A percentile compares a stretch with the other conserved stretches of the same genome.
Conservation (phyloP, 352 stramenopile genomes). For the Globisporangium parvum region DNA sequence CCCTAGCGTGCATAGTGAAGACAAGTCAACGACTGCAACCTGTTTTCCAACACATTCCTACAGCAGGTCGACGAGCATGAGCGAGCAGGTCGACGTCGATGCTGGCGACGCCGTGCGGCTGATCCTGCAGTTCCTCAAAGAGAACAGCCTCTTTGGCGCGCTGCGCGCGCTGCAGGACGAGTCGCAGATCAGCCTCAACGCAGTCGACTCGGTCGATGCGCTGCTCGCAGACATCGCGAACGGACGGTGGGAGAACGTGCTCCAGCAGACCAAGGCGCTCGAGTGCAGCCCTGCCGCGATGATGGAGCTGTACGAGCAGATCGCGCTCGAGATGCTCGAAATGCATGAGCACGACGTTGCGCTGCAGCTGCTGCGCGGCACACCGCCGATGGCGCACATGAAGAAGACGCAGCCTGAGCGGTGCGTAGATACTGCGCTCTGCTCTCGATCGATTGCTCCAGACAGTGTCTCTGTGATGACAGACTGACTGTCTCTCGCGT, state of each 20-base stretch:
- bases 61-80: slow-evolving; percentile 7
- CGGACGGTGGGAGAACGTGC: slow-evolving; percentile 86
- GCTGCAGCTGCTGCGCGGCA: slow-evolving; percentile 43
- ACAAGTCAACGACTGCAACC: too few relatives aligned
- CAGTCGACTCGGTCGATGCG: slow-evolving; percentile 81
- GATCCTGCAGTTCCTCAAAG: slow-evolving; percentile 90
- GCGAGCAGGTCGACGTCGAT: slow-evolving; percentile 48
- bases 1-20: too few relatives aligned
- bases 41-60: too few relatives aligned
- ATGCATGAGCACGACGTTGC: slow-evolving; percentile 76
- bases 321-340: slow-evolving; percentile 87
- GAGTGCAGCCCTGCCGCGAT: slow-evolving; percentile 64
- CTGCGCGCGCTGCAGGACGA: slow-evolving; percentile 87
- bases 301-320: slow-evolving; percentile 87
- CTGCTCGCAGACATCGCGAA: slow-evolving; percentile 72
- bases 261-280: slow-evolving; percentile 80
- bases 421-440: slow-evolving; percentile 14
- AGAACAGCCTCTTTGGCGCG: slow-evolving; percentile 82
- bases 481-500: too few relatives aligned
- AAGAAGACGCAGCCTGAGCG: slow-evolving; percentile 44
- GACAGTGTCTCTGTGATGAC: neutral
- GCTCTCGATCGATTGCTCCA: too few relatives aligned
- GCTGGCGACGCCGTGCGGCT: slow-evolving; percentile 82
- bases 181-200: slow-evolving; percentile 80
- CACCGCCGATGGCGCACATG: slow-evolving; percentile 41